phyloP scores from a whole-genome alignment of 257 asterid genomes.

The Salvia miltiorrhiza region DNA sequence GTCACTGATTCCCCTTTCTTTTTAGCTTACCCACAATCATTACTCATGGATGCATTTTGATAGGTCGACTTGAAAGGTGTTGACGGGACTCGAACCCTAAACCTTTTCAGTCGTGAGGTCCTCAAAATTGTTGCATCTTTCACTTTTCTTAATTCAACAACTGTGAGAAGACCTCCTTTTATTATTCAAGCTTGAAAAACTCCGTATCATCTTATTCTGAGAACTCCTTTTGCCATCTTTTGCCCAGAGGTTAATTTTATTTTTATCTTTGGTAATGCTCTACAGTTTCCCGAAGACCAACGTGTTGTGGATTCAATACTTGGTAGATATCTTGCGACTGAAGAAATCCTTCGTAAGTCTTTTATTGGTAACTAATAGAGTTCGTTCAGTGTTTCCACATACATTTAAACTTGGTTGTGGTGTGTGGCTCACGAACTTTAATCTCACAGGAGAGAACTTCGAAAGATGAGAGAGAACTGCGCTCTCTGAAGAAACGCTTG shows the following conservation, averaged over 20 bases:
- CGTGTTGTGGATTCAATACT: constrained; percentile 84
- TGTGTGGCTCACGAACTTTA: constrained; percentile 7
- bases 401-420: not conserved
- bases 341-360: constrained; percentile 85
- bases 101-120: not conserved
- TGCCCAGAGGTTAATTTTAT: not conserved
- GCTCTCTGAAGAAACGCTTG: constrained; percentile 70
- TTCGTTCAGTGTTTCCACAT: not conserved
- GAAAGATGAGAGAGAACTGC: constrained; percentile 67
- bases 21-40: not conserved
- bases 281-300: constrained; percentile 93
- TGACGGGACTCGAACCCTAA: not conserved
- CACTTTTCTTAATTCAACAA: not conserved
- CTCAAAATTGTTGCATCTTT: not conserved
- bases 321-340: constrained; percentile 71
- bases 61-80: not conserved
- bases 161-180: not conserved
- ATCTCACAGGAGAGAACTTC: constrained; percentile 59
- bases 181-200: not conserved
- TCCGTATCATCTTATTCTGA: not conserved
- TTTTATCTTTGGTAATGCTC: constrained; percentile 10
- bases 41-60: not conserved
- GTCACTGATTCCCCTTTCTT: not conserved
- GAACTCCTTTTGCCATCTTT: not conserved
- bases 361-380: not conserved